Base-by-base conservation (phyloP, 2,329 filamentous ascomycete genomes). In the Clarireedia monteithiana region DNA sequence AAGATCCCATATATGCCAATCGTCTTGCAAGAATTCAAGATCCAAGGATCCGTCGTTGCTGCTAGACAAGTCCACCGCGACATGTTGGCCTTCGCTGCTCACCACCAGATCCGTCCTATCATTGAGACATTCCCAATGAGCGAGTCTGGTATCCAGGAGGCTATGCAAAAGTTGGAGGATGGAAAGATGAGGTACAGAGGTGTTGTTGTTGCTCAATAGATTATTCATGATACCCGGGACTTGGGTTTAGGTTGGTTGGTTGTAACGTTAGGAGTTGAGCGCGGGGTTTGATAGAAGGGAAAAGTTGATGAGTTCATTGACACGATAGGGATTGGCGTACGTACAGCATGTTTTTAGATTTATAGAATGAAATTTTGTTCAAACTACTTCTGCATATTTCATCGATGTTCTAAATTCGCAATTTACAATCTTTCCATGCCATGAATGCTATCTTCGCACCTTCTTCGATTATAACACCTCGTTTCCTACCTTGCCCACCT, bases 91-190 rank as follows among this genome's bases (percentile, higher is more conserved):
- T 75, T 86, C 59, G 82, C 79, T 3, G 81, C 75, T 0, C 74
- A 80, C 40, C 80, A 84, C 69, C 73, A 76, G n/a, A 73, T 86
- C 50, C 75, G 77, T 70, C 75, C 82, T 2, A 83, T 81, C 77
- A 73, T 85, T 38, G 70, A 82, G 66, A 68, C 74, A 66, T 74
- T 79, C 47, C 74, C 77, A 0, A 75, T 86, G 75, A 78, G 75
- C 60, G 74, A 77, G 10, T 77, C 77, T 9, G 67, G 67, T 6
- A 67, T 69, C 20, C 84, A 82, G 66, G 68, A 77, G 67, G 74
- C 73, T 3, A 72, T 85, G 50, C 65, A 81, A 24, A 81, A 83
- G 57, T 74, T 85, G 70, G 75, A 78, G 10, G 70, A 70, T 1
- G 82, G 81, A 0, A 80, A 81, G 69, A 77, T 77, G 48, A 72